phyloP scores from a whole-genome alignment of 2,329 filamentous ascomycete genomes.

The Chaetomiaceae sp. region DNA sequence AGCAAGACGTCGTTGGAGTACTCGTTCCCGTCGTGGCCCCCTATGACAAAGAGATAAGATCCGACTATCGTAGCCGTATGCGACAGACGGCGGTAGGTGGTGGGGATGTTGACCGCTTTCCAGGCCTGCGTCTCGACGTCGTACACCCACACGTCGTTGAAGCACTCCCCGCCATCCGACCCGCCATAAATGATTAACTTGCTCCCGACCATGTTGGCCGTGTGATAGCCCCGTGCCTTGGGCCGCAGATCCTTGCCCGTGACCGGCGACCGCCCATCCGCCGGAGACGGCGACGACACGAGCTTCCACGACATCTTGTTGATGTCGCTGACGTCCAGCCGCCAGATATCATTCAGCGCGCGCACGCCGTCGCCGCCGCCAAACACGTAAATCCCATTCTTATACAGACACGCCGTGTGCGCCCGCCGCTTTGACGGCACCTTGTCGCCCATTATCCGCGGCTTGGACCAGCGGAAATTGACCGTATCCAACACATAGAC shows the following conservation, averaged over 20 bases:
- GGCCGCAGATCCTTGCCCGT: slow-evolving; percentile 38
- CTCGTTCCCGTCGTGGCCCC: slow-evolving; percentile 65
- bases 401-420: slow-evolving; percentile 67
- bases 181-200: slow-evolving; percentile 70
- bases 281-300: slow-evolving; percentile 41
- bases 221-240: slow-evolving; percentile 65
- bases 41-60: slow-evolving; percentile 65
- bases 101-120: slow-evolving; percentile 54
- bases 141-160: slow-evolving; percentile 70
- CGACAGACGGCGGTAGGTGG: slow-evolving; percentile 60
- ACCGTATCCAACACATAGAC: slow-evolving; percentile 68
- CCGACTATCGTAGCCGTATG: slow-evolving; percentile 67
- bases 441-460: slow-evolving; percentile 55
- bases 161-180: slow-evolving; percentile 67
- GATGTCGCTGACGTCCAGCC: slow-evolving; percentile 63
- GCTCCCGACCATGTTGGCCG: slow-evolving; percentile 67
- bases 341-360: slow-evolving; percentile 67
- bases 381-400: slow-evolving; percentile 68
- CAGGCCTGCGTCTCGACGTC: slow-evolving; percentile 60
- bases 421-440: slow-evolving; percentile 59
- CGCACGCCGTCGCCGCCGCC: slow-evolving; percentile 67
- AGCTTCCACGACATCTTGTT: slow-evolving; percentile 66
- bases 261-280: slow-evolving; percentile 9
- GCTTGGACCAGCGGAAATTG: slow-evolving; percentile 63
- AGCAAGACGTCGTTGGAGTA: slow-evolving; percentile 66